A percentile compares a stretch with the other conserved stretches of the same genome.
Evolutionary conservation across 2,329 filamentous ascomycete genomes (phyloP).

Genomic region (Fusarium tjaetaba): DNA sequence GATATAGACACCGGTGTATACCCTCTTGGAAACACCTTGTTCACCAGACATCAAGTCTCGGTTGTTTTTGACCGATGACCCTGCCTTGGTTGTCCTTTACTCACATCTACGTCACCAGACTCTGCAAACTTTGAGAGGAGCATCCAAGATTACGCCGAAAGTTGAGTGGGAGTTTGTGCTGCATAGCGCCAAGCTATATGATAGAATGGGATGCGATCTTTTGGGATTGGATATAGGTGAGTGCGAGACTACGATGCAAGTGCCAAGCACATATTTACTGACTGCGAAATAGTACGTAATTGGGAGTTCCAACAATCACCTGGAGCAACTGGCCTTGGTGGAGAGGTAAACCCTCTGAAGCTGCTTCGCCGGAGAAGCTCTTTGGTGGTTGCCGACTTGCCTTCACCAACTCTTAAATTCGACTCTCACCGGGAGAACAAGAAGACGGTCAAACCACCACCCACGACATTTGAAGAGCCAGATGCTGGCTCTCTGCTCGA

Average conservation of each 20-base stretch:
- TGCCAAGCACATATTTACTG: conserved; percentile 7
- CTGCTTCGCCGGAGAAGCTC: conserved; percentile 78
- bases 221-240: conserved; percentile 85
- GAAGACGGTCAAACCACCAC: conserved; percentile 64
- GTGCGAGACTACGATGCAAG: conserved; percentile 33
- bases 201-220: conserved; percentile 92
- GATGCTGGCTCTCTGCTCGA: conserved; percentile 88
- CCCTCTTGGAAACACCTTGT: conserved; percentile 74
- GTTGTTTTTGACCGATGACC: conserved; percentile 89
- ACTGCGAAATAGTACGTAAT: conserved; percentile 67
- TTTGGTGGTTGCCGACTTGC: conserved; percentile 81
- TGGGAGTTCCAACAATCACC: conserved; percentile 79
- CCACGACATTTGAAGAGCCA: conserved; percentile 91
- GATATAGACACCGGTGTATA: conserved; percentile 77
- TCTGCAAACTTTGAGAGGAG: conserved; percentile 85
- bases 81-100: conserved; percentile 87
- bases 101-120: conserved; percentile 84
- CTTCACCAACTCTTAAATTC: conserved; percentile 54
- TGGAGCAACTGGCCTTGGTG: conserved; percentile 50
- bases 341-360: conserved; percentile 71
- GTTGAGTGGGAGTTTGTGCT: conserved; percentile 91
- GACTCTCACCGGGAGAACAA: conserved; percentile 53
- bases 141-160: conserved; percentile 79
- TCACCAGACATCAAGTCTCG: conserved; percentile 78
- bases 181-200: conserved; percentile 84